Evolutionary conservation across 1,284 basidiomycete genomes (phyloP), one percentile per base, ranked within the genome.

Genomic region (Cerioporus squamosus): DNA sequence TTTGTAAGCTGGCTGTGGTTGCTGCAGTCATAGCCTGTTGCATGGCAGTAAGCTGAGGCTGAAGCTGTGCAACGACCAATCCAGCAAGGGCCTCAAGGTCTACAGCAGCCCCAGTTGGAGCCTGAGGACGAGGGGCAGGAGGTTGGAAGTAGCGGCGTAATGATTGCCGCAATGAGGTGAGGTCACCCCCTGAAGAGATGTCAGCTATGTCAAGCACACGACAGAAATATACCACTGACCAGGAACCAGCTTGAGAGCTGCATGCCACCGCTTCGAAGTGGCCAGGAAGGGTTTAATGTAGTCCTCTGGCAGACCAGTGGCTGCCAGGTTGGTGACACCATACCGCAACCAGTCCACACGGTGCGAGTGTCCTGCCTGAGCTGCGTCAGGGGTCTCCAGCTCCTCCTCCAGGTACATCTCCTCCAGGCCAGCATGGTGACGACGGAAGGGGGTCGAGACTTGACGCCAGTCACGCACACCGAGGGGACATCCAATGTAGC

Each of bases 301-400:
- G 18, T 53, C 51, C 18, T 53, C 51, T 22, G 51, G 24, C 18
- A 53, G 2, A 10, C 51, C 51, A 12, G 29, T 29, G 18, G 40
- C 17, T 33, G 51, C 22, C 31, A 15, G 24, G 10, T 53, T 43
- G 12, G 51, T 53, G 20, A 53, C 51, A 20, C 51, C 51, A 36
- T 53, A 53, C n/a, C 43, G 42, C 12, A 53, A 15, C 6, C 9
- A 20, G 43, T 53, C 51, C 6, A 53, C 51, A n/a, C 26, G 23
- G 29, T 53, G 55, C 6, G 55, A 56, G 38, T 56, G 55, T 22
- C 55, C 55, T 18, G 54, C 54, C 26, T 56, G 55, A 6, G 55
- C 55, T 14, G 48, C 5, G 24, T 56, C 55, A 1, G 51, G 48
- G 2, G 55, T 56, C 6, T 56, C 55, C 33, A 36, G 15, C 22